Percentiles rank a stretch among this genome's conserved stretches.
Conservation (phyloP, 2,329 filamentous ascomycete species). For the Aspergillus unguis region DNA sequence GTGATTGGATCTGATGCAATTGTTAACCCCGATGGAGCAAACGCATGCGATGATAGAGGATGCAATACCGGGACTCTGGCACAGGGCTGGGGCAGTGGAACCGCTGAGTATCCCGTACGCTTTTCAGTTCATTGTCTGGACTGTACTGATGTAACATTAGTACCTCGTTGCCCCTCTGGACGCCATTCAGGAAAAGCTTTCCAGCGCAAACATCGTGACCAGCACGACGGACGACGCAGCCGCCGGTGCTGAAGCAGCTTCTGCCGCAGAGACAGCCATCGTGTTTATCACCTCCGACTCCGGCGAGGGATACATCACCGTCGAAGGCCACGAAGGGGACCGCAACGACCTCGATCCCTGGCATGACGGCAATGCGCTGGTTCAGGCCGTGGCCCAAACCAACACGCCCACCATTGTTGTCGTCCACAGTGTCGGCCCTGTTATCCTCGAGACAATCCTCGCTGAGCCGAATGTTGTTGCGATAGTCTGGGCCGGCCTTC, state of each 20-base stretch:
- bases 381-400: constrained; percentile 6
- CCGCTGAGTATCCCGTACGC: constrained; percentile 60
- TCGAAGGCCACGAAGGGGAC: constrained; percentile 56
- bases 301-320: constrained; percentile 50
- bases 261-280: constrained; percentile 41
- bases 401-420: constrained; percentile 60
- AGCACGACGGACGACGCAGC: constrained; percentile 39
- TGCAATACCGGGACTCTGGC: constrained; percentile 66
- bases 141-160: constrained; percentile 8
- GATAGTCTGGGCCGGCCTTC: constrained; percentile 62
- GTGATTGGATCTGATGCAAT: constrained; percentile 52
- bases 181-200: constrained; percentile 39
- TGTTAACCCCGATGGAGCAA: constrained; percentile 46
- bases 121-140: neutral
- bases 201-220: constrained; percentile 43
- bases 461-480: constrained; percentile 63
- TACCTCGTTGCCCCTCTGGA: constrained; percentile 46
- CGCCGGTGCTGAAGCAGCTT: constrained; percentile 37
- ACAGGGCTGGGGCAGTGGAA: constrained; percentile 74
- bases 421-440: constrained; percentile 61
- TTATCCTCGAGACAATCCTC: constrained; percentile 60
- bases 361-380: constrained; percentile 8
- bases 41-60: constrained; percentile 58
- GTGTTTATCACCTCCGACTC: constrained; percentile 50
- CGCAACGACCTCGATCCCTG: constrained; percentile 10